Percentiles rank a stretch among this genome's conserved stretches.
Evolutionary conservation across 306 rosid genomes (phyloP).

Genomic region (Castanea sativa): DNA sequence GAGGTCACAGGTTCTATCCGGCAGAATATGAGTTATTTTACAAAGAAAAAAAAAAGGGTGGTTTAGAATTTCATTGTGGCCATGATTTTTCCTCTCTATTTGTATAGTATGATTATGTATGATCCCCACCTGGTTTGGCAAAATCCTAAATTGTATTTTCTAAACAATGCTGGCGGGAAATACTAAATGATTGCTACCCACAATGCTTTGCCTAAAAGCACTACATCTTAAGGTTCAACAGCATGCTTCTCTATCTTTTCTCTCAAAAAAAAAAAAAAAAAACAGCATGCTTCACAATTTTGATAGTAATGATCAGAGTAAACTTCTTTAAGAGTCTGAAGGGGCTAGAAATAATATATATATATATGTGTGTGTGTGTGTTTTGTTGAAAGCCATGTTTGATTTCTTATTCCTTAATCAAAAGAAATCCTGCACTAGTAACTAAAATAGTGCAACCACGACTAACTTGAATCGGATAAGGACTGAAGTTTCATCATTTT

Average conservation of each 20-base stretch:
- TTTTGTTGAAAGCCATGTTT: background rate
- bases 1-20: no score
- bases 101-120: no score
- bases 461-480: conserved; percentile 3
- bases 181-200: background rate
- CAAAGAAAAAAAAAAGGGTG: no score
- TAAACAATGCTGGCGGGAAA: background rate
- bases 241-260: background rate
- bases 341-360: background rate
- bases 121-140: no score
- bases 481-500: background rate
- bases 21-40: no score
- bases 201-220: background rate
- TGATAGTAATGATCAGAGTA: background rate
- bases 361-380: no score
- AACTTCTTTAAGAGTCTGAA: background rate
- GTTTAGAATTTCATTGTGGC: no score
- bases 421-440: background rate
- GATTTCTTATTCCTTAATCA: background rate
- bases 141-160: no score
- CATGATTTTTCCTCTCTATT: no score
- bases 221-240: background rate
- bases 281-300: no score
- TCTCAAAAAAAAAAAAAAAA: no score
- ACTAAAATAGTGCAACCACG: background rate